Evolutionary conservation across 257 asterid genomes (phyloP).

Genomic region (Coffea canephora): DNA sequence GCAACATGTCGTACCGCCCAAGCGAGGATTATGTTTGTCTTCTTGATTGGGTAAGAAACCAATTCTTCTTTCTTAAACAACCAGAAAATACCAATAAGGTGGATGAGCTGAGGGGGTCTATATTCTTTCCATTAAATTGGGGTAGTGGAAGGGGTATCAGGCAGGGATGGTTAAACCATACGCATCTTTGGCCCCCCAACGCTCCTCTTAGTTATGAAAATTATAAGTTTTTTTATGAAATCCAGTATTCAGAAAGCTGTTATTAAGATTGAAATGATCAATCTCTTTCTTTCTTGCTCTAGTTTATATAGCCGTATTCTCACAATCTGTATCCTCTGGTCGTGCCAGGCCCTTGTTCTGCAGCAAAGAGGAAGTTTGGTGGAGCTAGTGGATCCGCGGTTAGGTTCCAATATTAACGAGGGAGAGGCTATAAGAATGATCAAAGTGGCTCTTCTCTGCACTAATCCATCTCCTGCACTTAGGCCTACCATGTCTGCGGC

Average conservation of each 20-base stretch:
- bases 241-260: too few species aligned
- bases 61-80: too few species aligned
- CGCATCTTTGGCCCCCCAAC: too few species aligned
- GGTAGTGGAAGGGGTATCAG: too few species aligned
- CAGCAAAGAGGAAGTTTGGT: constrained; percentile 81
- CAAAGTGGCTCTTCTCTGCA: constrained; percentile 58
- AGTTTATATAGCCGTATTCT: too few species aligned
- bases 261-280: too few species aligned
- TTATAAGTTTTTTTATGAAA: too few species aligned
- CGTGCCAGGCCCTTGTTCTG: constrained; percentile 62
- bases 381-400: constrained; percentile 76
- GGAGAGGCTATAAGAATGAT: constrained; percentile 71
- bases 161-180: too few species aligned
- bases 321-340: not conserved
- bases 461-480: constrained; percentile 75
- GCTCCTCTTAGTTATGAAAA: too few species aligned
- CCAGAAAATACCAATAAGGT: too few species aligned
- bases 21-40: constrained; percentile 51
- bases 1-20: constrained; percentile 28
- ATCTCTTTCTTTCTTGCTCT: too few species aligned
- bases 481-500: constrained; percentile 84
- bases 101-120: not conserved
- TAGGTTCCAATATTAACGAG: constrained; percentile 48
- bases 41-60: constrained; percentile 43
- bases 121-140: too few species aligned